Base-by-base conservation (phyloP, 1,284 basidiomycete species). In the Sphagnurus paluster region DNA sequence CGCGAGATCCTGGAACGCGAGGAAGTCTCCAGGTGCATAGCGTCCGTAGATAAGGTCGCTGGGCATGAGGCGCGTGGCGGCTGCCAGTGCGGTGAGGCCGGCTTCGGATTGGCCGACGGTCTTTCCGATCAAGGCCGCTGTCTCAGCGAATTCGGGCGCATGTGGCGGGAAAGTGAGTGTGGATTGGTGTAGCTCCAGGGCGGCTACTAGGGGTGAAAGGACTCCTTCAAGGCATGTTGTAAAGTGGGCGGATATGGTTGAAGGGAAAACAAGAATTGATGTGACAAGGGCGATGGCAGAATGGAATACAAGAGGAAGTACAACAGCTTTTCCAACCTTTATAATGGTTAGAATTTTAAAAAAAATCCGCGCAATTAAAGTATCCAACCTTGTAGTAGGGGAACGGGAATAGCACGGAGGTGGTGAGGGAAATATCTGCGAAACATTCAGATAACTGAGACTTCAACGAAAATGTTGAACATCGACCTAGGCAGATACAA, bases 11-110 rank as follows among this genome's bases (percentile, higher is more conserved):
- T 87, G 83, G 20, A 91, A 69, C 0, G 64, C 62, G 1, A 61
- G 60, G 44, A 85, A 80, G 57, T 90, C 85, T 1, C 62, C 64
- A 0, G 87, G 87, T 0, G 74, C 68, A 53, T 84, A 84, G 2
- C 86, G 72, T 1, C 74, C 75, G 57, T 80, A 89, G 16, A 82
- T 72, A 21, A 90, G 60, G 56, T 91, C 88, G 23, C 77, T 74
- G 26, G 68, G 71, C 21, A 90, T 68, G 1, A 90, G 66, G 3
- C 82, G 71, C 0, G 72, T 71, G 0, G 80, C 69, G 4, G 76
- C 74, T 4, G 76, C 72, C 1, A 89, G 68, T 0, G 77, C 74
- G 13, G 76, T 64, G 1, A 90, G 66, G 2, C 66, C 74, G 1
- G 65, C 71, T 58, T 90, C 88, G 9, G 80, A 73, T 47, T 73